Evolutionary conservation across 495 filamentous ascomycete genomes (phyloP), one percentile per base, ranked within the genome.

Genomic region (Entonaema liquescens): DNA sequence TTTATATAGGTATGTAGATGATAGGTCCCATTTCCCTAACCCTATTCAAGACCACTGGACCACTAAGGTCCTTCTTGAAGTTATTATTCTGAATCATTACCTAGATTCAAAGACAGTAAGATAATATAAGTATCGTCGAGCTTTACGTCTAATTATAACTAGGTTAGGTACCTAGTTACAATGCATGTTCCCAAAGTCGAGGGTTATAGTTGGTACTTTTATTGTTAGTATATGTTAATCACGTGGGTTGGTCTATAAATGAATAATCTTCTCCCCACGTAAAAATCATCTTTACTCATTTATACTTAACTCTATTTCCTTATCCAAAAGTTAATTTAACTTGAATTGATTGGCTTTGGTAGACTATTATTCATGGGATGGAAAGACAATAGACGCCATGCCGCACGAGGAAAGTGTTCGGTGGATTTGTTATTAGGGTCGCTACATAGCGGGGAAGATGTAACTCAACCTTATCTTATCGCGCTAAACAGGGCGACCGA

Each of bases 381-480:
- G 19, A 52, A 52, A 26, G n/a, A 52, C 12, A 6, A 8, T 9
- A 50, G 56, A 59, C 23, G 23, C 40, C 56, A 59, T 44, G 35
- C 36, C 25, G 25, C 56, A 59, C 21, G 23, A 12, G 12, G 19
- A 40, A 29, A 12, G n/a, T 25, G 26, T n/a, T 58, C 23, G 26
- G 38, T 19, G 38, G 13, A 12, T 12, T 42, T n/a, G n/a, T n/a
- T n/a, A n/a, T n/a, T n/a, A 49, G 8, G 7, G 4, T 52, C 54
- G 17, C 21, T 33, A 33, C 31, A 33, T 44, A 44, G 40, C 40
- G 17, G 40, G 36, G 42, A 11, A 23, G 42, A 47, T 47, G 42
- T 19, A 47, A 19, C 8, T 47, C 42, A 25, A 19, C 36, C 36
- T 56, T 68, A 68, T 68, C 65, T 68, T 68, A 68, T 68, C 65